A percentile compares a stretch with the other conserved stretches of the same genome.
These are phyloP conservation scores for Puccinia triticina DNA, from an alignment of 1,284 basidiomycete genomes.

Conservation along the genomic window DNA sequence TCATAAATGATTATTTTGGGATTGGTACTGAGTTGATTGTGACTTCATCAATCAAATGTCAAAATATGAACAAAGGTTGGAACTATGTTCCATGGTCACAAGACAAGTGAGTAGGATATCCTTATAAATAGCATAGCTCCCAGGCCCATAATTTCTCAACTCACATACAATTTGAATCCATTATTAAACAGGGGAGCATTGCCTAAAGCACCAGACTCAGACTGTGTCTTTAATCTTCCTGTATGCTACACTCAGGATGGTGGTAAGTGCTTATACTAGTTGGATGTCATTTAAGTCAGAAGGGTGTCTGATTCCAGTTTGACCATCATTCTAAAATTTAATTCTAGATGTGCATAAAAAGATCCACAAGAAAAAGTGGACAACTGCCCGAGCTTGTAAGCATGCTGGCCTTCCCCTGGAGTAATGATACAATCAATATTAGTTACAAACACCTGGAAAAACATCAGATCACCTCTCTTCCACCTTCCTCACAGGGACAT, in stretches of 20 bases:
- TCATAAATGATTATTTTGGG: slow-evolving; percentile 16
- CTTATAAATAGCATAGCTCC: not conserved
- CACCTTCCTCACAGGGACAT: no score
- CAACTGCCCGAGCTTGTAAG: slow-evolving; percentile 35
- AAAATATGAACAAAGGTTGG: slow-evolving; percentile 32
- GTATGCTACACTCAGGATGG: slow-evolving; percentile 19
- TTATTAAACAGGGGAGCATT: not conserved
- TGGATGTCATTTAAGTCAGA: not conserved
- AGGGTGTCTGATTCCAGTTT: not conserved
- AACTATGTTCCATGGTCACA: slow-evolving; percentile 11
- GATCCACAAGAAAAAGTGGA: slow-evolving; percentile 40
- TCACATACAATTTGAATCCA: not conserved
- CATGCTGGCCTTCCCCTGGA: slow-evolving; percentile 29
- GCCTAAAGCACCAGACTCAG: slow-evolving; percentile 17
- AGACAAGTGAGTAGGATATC: not conserved
- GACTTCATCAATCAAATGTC: slow-evolving; percentile 34
- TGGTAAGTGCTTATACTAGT: not conserved
- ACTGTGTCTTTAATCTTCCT: slow-evolving; percentile 46
- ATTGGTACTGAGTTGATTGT: slow-evolving; percentile 33
- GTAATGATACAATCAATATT: not conserved
- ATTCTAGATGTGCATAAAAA: slow-evolving; percentile 25
- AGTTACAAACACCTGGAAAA: no score
- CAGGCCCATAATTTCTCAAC: not conserved
- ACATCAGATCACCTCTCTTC: no score
- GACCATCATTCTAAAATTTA: not conserved